phyloP scores from a whole-genome alignment of 2,329 filamentous ascomycete species.

The Clarireedia paspali region DNA sequence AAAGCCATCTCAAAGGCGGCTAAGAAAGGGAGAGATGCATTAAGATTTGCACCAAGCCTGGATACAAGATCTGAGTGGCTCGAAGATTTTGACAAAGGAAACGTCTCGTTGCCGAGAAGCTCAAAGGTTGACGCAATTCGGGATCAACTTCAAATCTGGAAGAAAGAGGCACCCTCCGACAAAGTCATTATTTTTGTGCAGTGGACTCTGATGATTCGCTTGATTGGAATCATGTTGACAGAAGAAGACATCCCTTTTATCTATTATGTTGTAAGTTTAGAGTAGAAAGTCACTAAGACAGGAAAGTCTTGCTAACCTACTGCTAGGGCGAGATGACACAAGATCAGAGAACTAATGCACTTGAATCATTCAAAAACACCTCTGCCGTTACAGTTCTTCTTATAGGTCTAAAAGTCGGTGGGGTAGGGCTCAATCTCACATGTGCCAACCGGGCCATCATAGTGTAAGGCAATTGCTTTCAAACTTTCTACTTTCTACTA shows the following conservation, averaged over 20 bases:
- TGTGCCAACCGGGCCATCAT: constrained; percentile 1
- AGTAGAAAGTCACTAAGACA: background rate
- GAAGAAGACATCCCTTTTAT: background rate
- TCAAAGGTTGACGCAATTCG: background rate
- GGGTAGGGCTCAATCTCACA: background rate
- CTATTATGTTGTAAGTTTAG: background rate
- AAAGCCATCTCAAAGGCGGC: background rate
- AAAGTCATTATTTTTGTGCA: background rate
- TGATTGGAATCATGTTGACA: background rate
- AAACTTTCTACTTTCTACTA: background rate
- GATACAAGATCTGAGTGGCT: background rate
- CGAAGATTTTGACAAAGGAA: background rate
- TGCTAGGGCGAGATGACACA: background rate
- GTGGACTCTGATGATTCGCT: background rate
- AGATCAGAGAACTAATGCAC: background rate
- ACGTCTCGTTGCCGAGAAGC: background rate
- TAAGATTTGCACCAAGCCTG: background rate
- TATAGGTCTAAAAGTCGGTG: background rate
- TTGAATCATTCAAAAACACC: background rate
- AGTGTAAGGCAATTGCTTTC: background rate
- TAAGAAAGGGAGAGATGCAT: background rate
- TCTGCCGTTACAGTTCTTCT: background rate
- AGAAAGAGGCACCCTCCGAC: background rate
- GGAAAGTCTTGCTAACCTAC: background rate
- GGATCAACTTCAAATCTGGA: background rate